Evolutionary conservation across 2,329 filamentous ascomycete genomes (phyloP).

Genomic region (Dactylellina parvicollis): DNA sequence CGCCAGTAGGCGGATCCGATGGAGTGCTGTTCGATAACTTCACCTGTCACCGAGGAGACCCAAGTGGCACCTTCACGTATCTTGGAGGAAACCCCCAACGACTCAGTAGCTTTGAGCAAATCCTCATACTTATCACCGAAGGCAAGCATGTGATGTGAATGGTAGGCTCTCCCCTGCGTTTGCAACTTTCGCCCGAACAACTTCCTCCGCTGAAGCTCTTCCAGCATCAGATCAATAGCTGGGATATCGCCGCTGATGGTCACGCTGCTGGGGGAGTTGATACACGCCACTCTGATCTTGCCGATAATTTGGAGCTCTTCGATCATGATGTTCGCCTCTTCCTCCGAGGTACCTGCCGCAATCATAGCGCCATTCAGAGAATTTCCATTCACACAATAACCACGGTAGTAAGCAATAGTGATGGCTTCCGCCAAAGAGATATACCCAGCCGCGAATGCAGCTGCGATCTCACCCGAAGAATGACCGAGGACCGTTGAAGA

Average conservation of each 20-base stretch:
- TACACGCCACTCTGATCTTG: slow-evolving; percentile 10
- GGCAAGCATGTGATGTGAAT: slow-evolving; percentile 62
- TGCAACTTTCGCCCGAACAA: slow-evolving; percentile 2
- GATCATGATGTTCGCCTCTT: slow-evolving; percentile 57
- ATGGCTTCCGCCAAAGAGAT: slow-evolving; percentile 61
- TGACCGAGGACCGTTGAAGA: slow-evolving; percentile 63
- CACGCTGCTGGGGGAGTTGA: slow-evolving; percentile 59
- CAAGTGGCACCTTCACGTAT: slow-evolving; percentile 46
- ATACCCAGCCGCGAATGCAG: slow-evolving; percentile 62
- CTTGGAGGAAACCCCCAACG: slow-evolving; percentile 38
- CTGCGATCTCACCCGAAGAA: slow-evolving; percentile 64
- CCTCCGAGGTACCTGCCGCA: slow-evolving; percentile 60
- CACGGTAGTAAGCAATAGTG: slow-evolving; percentile 62
- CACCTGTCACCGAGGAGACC: slow-evolving; percentile 56
- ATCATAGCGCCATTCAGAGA: slow-evolving; percentile 61
- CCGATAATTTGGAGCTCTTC: not conserved
- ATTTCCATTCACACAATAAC: slow-evolving; percentile 52
- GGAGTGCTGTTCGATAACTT: slow-evolving; percentile 55
- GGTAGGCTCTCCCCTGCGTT: slow-evolving; percentile 60
- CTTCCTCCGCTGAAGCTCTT: not conserved
- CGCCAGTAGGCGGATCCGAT: slow-evolving; percentile 58
- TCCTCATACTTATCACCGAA: slow-evolving; percentile 3
- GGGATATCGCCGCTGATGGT: slow-evolving; percentile 59
- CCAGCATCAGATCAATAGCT: slow-evolving; percentile 56
- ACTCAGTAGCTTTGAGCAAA: slow-evolving; percentile 45